phyloP scores from a whole-genome alignment of 441 rosid species.

The Arabidopsis hybrid region DNA sequence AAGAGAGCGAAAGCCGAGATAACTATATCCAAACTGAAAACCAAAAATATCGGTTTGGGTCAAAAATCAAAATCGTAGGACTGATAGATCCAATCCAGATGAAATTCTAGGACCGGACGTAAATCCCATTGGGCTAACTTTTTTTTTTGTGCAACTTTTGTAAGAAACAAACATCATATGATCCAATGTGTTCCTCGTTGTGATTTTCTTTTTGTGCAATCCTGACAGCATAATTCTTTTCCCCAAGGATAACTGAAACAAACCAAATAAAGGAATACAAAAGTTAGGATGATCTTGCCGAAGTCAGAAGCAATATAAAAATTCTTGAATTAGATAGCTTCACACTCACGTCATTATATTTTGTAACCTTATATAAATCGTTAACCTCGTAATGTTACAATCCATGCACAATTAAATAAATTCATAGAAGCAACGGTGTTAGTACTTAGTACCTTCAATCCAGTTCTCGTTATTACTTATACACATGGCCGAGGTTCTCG shows the following conservation, averaged over 20 bases:
- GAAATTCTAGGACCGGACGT: not conserved
- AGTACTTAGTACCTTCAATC: not conserved
- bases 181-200: not conserved
- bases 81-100: no score
- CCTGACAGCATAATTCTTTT: slow-evolving; percentile 36
- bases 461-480: not conserved
- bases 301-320: slow-evolving; percentile 37
- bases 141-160: slow-evolving; percentile 2
- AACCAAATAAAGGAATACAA: not conserved
- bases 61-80: no score
- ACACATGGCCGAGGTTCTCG: slow-evolving; percentile 25
- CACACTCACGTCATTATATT: slow-evolving; percentile 5
- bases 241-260: not conserved
- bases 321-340: slow-evolving; percentile 24
- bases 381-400: not conserved
- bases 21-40: no score
- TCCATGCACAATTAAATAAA: not conserved
- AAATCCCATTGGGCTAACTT: slow-evolving; percentile 16
- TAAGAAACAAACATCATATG: not conserved
- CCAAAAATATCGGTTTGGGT: no score
- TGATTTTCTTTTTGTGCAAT: not conserved
- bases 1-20: no score
- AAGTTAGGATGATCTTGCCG: slow-evolving; percentile 1
- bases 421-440: not conserved
- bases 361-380: slow-evolving; percentile 7